These are phyloP conservation scores for Corchorus olitorius DNA, from an alignment of 345 rosid species.

Conservation along the genomic window DNA sequence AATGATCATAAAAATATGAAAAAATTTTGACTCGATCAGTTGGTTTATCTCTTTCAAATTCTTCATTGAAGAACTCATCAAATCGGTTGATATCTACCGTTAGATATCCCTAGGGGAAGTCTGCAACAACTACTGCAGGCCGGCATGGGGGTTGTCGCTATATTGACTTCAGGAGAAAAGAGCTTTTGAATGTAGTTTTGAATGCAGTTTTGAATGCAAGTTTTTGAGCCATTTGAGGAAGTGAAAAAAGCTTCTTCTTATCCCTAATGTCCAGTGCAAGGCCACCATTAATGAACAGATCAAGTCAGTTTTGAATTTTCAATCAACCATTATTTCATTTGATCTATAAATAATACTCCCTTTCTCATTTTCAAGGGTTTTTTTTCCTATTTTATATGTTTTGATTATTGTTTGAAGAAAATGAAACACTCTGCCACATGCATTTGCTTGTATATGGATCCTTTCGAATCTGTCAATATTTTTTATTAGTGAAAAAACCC, in stretches of 20 bases:
- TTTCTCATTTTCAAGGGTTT: neutral
- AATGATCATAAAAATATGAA: too few species aligned
- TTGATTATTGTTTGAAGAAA: neutral
- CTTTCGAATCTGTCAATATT: neutral
- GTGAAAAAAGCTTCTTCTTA: constrained; percentile 57
- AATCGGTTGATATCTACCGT: constrained; percentile 2
- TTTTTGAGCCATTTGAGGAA: constrained; percentile 75
- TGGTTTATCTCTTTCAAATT: neutral
- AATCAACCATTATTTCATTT: neutral
- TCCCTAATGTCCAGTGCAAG: constrained; percentile 58
- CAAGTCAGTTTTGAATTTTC: constrained; percentile 44
- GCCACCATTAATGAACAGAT: constrained; percentile 79
- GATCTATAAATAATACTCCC: neutral
- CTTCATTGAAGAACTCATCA: neutral
- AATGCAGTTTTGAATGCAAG: constrained; percentile 19
- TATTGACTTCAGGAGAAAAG: constrained; percentile 38
- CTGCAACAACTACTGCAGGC: too few species aligned
- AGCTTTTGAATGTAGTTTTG: too few species aligned
- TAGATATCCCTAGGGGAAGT: neutral
- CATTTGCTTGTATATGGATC: neutral
- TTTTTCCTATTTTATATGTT: neutral
- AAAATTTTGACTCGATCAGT: too few species aligned
- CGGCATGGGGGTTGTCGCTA: neutral
- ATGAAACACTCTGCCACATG: too few species aligned
- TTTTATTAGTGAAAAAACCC: neutral